Percentiles rank a stretch among this genome's conserved stretches.
Evolutionary conservation across 179 eudicot species (phyloP).

Genomic region (Spinacia oleracea): DNA sequence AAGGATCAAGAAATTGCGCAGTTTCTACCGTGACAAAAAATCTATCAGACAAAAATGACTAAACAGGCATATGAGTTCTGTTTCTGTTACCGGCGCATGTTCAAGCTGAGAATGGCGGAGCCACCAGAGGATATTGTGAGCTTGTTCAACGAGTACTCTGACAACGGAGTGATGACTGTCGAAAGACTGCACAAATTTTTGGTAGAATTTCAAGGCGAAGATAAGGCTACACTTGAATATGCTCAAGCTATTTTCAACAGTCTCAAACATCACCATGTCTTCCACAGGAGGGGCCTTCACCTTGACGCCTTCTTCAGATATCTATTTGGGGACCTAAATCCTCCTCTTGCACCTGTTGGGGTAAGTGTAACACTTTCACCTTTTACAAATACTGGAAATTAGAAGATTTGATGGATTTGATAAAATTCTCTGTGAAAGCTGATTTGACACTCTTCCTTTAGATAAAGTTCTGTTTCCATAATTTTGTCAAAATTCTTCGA

Average conservation of each 20-base stretch:
- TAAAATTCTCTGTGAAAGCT: not conserved
- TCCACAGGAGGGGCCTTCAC: conserved; percentile 45
- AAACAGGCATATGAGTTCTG: conserved; percentile 49
- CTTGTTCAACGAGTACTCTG: conserved; percentile 45
- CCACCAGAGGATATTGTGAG: conserved; percentile 45
- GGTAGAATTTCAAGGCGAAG: conserved; percentile 40
- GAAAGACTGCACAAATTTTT: conserved; percentile 40
- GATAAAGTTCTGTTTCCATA: not conserved
- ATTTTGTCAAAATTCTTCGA: not conserved
- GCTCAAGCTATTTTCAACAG: conserved; percentile 42
- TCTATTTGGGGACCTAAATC: conserved; percentile 52
- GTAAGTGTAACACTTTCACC: conserved; percentile 46
- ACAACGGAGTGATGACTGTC: conserved; percentile 39
- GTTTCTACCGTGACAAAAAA: conserved; percentile 10
- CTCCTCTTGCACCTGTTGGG: conserved; percentile 52
- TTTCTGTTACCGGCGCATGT: conserved; percentile 49
- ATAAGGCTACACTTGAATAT: conserved; percentile 35
- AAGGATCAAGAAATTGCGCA: conserved; percentile 19
- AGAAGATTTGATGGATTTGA: not conserved
- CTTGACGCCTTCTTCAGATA: conserved; percentile 51
- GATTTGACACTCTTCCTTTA: not conserved
- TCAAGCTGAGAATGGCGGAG: conserved; percentile 39
- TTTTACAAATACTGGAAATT: not conserved
- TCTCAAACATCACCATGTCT: conserved; percentile 40
- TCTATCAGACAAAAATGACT: conserved; percentile 24